These are phyloP conservation scores for Diaporthe australafricana DNA, from an alignment of 2,329 filamentous ascomycete species.

Conservation along the genomic window DNA sequence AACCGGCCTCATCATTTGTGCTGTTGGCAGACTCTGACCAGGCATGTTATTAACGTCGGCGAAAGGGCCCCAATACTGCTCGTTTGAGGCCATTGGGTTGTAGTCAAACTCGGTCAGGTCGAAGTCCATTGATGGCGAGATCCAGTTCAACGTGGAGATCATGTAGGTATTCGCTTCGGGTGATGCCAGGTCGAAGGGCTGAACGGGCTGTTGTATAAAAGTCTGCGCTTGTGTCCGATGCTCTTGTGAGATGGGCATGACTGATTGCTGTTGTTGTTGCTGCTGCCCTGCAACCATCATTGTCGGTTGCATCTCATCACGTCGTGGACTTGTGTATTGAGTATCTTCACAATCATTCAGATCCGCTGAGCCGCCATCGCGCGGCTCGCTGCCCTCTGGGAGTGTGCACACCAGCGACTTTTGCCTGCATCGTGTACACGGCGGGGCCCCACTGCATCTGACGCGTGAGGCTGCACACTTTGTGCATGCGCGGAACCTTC, in stretches of 20 bases:
- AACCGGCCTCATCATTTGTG: background rate
- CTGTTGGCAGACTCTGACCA: background rate
- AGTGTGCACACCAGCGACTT: slow-evolving; percentile 29
- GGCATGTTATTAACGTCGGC: background rate
- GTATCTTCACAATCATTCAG: background rate
- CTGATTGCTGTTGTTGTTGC: background rate
- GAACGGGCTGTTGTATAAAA: slow-evolving; percentile 9
- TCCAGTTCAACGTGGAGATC: slow-evolving; percentile 33
- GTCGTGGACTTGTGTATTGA: background rate
- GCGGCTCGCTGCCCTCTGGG: slow-evolving; percentile 12
- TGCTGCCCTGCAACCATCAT: background rate
- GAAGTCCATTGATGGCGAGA: slow-evolving; percentile 33
- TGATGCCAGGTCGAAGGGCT: slow-evolving; percentile 6
- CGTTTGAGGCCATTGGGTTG: slow-evolving; percentile 17
- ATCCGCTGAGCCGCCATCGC: background rate
- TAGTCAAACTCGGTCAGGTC: slow-evolving; percentile 29
- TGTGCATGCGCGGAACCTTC: slow-evolving; percentile 31
- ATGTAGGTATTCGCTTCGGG: slow-evolving; percentile 22
- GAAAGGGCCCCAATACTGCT: slow-evolving; percentile 29
- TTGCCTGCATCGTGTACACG: slow-evolving; percentile 27
- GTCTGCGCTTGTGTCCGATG: background rate
- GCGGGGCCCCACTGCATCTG: slow-evolving; percentile 26
- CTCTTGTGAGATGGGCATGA: background rate
- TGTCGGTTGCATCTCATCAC: slow-evolving; percentile 1
- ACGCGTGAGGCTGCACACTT: slow-evolving; percentile 31